These are phyloP conservation scores for Prunus fruticosa DNA, from an alignment of 306 rosid genomes.

Conservation along the genomic window DNA sequence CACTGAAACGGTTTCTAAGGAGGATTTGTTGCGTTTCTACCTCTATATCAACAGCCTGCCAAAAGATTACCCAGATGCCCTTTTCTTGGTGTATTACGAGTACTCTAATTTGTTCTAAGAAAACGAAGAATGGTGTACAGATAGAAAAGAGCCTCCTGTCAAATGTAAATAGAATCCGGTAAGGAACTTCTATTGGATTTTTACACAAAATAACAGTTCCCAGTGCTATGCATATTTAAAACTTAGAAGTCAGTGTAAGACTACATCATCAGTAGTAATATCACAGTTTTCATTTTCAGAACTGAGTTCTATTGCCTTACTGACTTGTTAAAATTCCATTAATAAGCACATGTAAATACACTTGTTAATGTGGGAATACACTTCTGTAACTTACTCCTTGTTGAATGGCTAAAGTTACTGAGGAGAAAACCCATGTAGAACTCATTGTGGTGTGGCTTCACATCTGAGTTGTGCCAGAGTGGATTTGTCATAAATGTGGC, in stretches of 20 bases:
- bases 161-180: conserved; percentile 77
- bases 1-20: conserved; percentile 72
- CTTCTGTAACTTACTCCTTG: no score
- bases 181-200: conserved; percentile 37
- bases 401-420: background rate
- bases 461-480: background rate
- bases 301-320: background rate
- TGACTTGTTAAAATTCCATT: background rate
- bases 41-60: conserved; percentile 87
- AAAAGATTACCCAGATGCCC: conserved; percentile 88
- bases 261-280: background rate
- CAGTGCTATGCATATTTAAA: conserved; percentile 19
- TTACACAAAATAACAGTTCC: conserved; percentile 24
- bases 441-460: background rate
- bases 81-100: conserved; percentile 82
- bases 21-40: conserved; percentile 77
- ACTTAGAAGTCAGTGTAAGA: conserved; percentile 10
- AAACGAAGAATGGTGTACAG: conserved; percentile 57
- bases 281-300: background rate
- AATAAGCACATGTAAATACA: no score
- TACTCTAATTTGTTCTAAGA: conserved; percentile 55
- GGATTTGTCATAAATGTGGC: background rate
- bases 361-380: no score
- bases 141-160: conserved; percentile 41
- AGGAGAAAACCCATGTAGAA: background rate